Conservation (phyloP, 805 yeast genomes). For the Isabelozyma gotoi region DNA sequence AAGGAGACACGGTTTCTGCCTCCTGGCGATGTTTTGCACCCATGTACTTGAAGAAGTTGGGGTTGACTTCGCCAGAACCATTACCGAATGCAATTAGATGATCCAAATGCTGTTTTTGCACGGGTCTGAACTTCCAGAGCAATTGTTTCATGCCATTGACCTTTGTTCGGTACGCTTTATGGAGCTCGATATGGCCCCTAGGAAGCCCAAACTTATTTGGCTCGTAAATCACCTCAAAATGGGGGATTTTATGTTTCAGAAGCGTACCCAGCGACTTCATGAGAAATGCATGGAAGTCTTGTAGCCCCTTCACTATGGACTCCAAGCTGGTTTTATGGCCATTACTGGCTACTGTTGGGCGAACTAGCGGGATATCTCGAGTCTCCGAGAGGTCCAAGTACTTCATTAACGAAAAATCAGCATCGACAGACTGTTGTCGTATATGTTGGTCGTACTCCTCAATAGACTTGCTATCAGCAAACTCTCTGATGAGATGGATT, state of each 20-base stretch:
- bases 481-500: constrained; percentile 30
- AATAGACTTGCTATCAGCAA: constrained; percentile 2
- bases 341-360: neutral
- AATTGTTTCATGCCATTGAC: constrained; percentile 22
- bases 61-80: constrained; percentile 18
- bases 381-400: constrained; percentile 7
- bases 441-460: neutral
- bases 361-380: neutral
- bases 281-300: constrained; percentile 20
- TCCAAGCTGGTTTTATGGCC: neutral
- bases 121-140: constrained; percentile 18
- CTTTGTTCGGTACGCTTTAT: constrained; percentile 21
- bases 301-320: constrained; percentile 11
- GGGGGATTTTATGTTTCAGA: constrained; percentile 22
- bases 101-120: constrained; percentile 14
- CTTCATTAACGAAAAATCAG: constrained; percentile 10
- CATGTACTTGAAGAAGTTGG: constrained; percentile 27
- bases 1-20: constrained; percentile 11
- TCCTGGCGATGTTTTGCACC: constrained; percentile 17
- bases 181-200: constrained; percentile 23
- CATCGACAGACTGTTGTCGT: neutral
- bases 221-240: constrained; percentile 31
- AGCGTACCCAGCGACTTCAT: constrained; percentile 14
- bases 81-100: constrained; percentile 9
- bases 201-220: constrained; percentile 32